Base-by-base conservation (phyloP, 768 basidiomycete genomes). In the Boletus eberwhitei region DNA sequence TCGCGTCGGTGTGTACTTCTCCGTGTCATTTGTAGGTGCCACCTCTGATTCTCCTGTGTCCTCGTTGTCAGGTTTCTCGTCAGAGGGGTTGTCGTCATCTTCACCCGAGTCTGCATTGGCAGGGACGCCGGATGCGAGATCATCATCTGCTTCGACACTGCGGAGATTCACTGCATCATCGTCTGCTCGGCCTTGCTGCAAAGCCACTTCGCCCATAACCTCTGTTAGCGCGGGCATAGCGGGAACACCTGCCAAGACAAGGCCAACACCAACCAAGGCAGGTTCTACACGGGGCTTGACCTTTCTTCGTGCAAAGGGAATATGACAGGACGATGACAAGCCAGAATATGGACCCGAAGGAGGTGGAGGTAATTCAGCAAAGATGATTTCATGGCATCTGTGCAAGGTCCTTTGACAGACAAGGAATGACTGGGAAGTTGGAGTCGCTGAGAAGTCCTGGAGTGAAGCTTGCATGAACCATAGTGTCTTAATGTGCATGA, bases 381-480 rank as follows among this genome's bases (percentile, higher is more conserved):
- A 99, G 64, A 99, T 96, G 70, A 98, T 94, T 74, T 94, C 89
- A 72, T 98, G 95, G 65, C 95, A 95, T 69, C 82, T 82, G 69
- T 90, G 90, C 54, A 98, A 75, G 37, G 94, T 84, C 56, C 96
- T 84, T 71, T 95, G 93, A 70, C 97, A 98, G 54, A 96, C 88
- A 45, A 83, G 75, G 73, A 98, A 98, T 1, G 93, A 91, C 40
- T 75, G 81, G 3, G 92, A 86, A 45, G 84, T 80, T 14, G 78
- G 42, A 72, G 63, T 40, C 11, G 61, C 55, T 44, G 55, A 80
- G 8, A 98, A 77, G 71, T 99, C 97, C 53, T 83, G 84, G 19
- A 99, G 78, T 26, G 90, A 85, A 16, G 96, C 92, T 81, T 98
- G 97, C 88, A 98, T 95, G 73, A 95, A 97, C 94, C 96, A 98